phyloP scores from a whole-genome alignment of 2,329 filamentous ascomycete species.

The Aspergillus sp. region DNA sequence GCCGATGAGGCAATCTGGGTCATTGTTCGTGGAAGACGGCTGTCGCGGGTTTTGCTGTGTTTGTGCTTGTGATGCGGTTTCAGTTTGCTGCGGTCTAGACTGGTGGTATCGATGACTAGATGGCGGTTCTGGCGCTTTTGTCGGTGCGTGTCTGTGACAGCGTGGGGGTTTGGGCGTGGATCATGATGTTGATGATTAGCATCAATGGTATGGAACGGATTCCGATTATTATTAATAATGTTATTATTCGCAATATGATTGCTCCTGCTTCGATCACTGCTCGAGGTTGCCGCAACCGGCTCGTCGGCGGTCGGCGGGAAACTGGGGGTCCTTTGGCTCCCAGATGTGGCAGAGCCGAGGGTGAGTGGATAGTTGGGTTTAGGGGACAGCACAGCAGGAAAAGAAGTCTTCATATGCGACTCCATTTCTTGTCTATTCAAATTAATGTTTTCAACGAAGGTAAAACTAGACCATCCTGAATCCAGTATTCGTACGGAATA shows the following conservation, averaged over 20 bases:
- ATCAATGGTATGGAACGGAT: not conserved
- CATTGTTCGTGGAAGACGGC: conserved; percentile 28
- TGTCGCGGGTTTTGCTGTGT: conserved; percentile 26
- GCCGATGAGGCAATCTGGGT: conserved; percentile 26
- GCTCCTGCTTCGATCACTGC: not conserved
- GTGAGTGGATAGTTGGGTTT: too few species aligned
- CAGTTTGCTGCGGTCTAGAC: conserved; percentile 3
- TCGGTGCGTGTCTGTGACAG: conserved; percentile 1
- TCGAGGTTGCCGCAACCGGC: conserved; percentile 11
- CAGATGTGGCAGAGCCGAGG: conserved; percentile 6
- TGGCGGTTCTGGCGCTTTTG: conserved; percentile 14
- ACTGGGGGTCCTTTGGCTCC: conserved; percentile 9
- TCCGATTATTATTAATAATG: not conserved
- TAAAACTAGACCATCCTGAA: too few species aligned
- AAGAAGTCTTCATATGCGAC: too few species aligned
- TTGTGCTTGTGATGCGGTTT: conserved; percentile 20
- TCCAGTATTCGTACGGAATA: too few species aligned
- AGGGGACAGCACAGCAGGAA: too few species aligned
- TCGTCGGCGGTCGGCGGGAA: conserved; percentile 11
- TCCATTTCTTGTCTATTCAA: too few species aligned
- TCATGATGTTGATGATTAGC: conserved; percentile 9
- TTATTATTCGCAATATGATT: too few species aligned
- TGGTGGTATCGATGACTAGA: conserved; percentile 14
- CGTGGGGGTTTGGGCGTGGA: conserved; percentile 1
- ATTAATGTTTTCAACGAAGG: too few species aligned